Base-by-base conservation (phyloP, 768 basidiomycete species). In the Daedalea quercina region DNA sequence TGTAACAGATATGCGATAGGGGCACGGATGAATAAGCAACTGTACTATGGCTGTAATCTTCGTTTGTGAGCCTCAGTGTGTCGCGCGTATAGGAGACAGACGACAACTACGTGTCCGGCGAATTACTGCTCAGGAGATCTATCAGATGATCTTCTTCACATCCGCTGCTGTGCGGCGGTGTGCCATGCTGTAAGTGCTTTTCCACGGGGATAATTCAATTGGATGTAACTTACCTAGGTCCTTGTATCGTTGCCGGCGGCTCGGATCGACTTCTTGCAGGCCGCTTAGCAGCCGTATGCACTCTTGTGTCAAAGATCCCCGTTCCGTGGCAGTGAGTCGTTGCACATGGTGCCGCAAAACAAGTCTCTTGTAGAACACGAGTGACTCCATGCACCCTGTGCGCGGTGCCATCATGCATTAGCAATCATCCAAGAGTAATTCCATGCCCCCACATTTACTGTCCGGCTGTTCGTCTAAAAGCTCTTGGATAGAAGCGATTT, bases 331-430 rank as follows among this genome's bases (percentile, higher is more conserved):
- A n/a, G 72, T 67, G 22, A 71, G 56, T 1, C 60, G 55, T 9
- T 65, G 58, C 2, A 69, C 51, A 57, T 80, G 71, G 28, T 80
- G 74, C 50, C 66, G 69, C n/a, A 87, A 54, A 24, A 92, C 67
- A n/a, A 92, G 67, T 24, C 72, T 75, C 63, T 85, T 85, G 70
- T 96, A 96, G 60, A 89, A 79, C 1, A 93, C 84, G 34, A 96
- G 76, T 0, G 91, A 90, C 61, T 95, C 93, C 77, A 97, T 84
- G 64, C 93, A 95, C 94, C 94, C 94, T 96, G 44, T 51, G 42
- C 19, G n/a, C n/a, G n/a, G n/a, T n/a, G n/a, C 2, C 13, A 37
- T 17, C 3, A 22, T 11, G 20, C 8, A 24, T 25, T 33, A 45
- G 52, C 37, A 53, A 43, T 23, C 47, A n/a, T 44, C 19, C 34